A percentile compares a stretch with the other conserved stretches of the same genome.
Conservation (phyloP, 2,329 filamentous ascomycete species). For the Allantophomopsis cytisporea region DNA sequence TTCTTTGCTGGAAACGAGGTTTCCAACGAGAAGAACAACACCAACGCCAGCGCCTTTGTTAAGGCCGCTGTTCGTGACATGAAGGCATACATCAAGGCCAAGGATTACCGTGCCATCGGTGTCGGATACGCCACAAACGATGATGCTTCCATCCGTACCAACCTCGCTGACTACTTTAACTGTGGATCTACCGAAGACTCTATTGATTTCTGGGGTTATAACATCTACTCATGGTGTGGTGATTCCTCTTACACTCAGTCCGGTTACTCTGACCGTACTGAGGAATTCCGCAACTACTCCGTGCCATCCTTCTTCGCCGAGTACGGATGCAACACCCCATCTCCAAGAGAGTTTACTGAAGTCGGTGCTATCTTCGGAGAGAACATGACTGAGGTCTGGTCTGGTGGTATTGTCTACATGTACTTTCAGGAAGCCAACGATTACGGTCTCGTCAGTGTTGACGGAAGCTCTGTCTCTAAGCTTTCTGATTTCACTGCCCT, state of each 20-base stretch:
- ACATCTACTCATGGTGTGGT: conserved; percentile 99
- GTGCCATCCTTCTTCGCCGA: conserved; percentile 97
- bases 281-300: conserved; percentile 80
- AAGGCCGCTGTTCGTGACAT: conserved; percentile 95
- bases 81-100: conserved; percentile 82
- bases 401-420: conserved; percentile 97
- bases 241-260: conserved; percentile 64
- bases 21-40: conserved; percentile 80
- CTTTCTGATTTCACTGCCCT: conserved; percentile 65
- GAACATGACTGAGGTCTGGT: conserved; percentile 79
- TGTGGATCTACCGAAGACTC: conserved; percentile 54
- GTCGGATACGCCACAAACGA: conserved; percentile 97
- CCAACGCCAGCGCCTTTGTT: conserved; percentile 79
- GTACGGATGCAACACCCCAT: conserved; percentile 78
- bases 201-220: conserved; percentile 99
- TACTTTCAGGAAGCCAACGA: conserved; percentile 88
- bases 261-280: conserved; percentile 68
- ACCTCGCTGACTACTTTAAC: conserved; percentile 89
- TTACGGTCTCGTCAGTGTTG: conserved; percentile 63
- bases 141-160: conserved; percentile 65
- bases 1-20: conserved; percentile 99
- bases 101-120: conserved; percentile 65
- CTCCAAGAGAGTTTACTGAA: conserved; percentile 70
- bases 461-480: conserved; percentile 45
- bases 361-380: conserved; percentile 66